Conservation (phyloP, 2,329 filamentous ascomycete species). For the Curvularia sp. region DNA sequence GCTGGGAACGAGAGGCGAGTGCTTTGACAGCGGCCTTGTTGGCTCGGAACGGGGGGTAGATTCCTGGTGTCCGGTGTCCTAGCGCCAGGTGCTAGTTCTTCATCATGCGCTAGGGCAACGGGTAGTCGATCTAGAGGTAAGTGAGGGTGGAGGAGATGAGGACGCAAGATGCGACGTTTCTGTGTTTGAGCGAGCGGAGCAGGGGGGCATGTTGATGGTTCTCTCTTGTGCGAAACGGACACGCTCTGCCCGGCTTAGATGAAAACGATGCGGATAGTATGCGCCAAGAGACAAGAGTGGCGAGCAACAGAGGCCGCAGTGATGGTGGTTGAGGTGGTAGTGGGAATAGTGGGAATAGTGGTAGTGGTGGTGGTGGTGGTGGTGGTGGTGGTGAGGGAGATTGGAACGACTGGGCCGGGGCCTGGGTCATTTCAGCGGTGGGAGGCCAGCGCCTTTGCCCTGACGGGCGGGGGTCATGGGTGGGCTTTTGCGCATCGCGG, state of each 20-base stretch:
- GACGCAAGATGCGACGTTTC: not conserved
- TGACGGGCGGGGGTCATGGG: slow-evolving; percentile 6
- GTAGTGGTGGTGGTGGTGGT: not conserved
- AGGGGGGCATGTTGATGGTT: not conserved
- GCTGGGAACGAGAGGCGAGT: slow-evolving; percentile 10
- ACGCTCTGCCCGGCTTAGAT: not conserved
- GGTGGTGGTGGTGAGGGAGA: slow-evolving; percentile 2
- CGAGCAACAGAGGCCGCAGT: not conserved
- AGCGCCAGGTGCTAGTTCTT: slow-evolving; percentile 16
- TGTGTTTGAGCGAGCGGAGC: not conserved
- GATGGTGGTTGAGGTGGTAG: not conserved
- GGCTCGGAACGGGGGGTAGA: slow-evolving; percentile 19
- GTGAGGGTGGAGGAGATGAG: not conserved
- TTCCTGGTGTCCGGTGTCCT: slow-evolving; percentile 13
- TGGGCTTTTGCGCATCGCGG: slow-evolving; percentile 2
- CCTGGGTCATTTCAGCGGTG: slow-evolving; percentile 1
- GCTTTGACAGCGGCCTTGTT: slow-evolving; percentile 20
- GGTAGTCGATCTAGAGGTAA: slow-evolving; percentile 7
- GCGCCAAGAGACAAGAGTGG: not conserved
- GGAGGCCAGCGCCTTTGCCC: slow-evolving; percentile 1
- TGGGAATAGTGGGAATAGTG: not conserved
- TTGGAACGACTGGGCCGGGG: not conserved
- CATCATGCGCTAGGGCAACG: slow-evolving; percentile 21
- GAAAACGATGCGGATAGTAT: too few species aligned
- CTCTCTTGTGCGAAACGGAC: not conserved